Evolutionary conservation across 768 basidiomycete genomes (phyloP).

Genomic region (Panus rudis): DNA sequence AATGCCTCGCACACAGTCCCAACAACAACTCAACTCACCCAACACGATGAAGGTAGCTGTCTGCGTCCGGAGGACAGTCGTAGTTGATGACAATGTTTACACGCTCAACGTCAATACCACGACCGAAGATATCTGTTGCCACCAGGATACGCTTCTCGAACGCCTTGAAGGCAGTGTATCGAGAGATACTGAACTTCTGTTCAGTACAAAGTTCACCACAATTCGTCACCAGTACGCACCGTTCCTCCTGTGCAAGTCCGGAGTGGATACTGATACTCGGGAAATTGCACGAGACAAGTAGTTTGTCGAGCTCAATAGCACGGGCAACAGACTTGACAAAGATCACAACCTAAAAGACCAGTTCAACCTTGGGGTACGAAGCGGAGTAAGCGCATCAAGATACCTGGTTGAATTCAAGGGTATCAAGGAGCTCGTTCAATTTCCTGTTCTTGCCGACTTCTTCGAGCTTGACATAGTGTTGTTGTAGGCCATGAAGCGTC

Average conservation of each 20-base stretch:
- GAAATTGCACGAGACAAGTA: slow-evolving; percentile 96
- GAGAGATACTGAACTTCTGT: slow-evolving; percentile 78
- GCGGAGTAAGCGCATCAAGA: slow-evolving; percentile 9
- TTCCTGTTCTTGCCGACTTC: slow-evolving; percentile 96
- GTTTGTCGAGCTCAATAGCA: slow-evolving; percentile 92
- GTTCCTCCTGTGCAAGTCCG: slow-evolving; percentile 89
- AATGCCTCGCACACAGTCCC: background rate
- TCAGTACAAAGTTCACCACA: background rate
- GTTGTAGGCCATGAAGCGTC: slow-evolving; percentile 95
- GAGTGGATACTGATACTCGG: slow-evolving; percentile 98
- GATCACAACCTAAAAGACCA: slow-evolving; percentile 76
- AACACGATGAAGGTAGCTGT: slow-evolving; percentile 97
- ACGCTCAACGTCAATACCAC: slow-evolving; percentile 98
- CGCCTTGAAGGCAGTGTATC: slow-evolving; percentile 97
- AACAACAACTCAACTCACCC: slow-evolving; percentile 45
- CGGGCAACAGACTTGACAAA: slow-evolving; percentile 98
- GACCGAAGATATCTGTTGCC: slow-evolving; percentile 98
- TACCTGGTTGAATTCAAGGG: slow-evolving; percentile 97
- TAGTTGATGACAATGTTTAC: slow-evolving; percentile 99
- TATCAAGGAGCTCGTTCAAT: slow-evolving; percentile 91
- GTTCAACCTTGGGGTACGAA: background rate
- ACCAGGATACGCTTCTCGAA: slow-evolving; percentile 99
- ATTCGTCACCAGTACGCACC: slow-evolving; percentile 45
- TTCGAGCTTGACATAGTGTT: slow-evolving; percentile 96
- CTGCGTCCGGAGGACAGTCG: slow-evolving; percentile 94